Base-by-base conservation (phyloP, 2,329 filamentous ascomycete genomes). In the Zasmidium citrigriseum region DNA sequence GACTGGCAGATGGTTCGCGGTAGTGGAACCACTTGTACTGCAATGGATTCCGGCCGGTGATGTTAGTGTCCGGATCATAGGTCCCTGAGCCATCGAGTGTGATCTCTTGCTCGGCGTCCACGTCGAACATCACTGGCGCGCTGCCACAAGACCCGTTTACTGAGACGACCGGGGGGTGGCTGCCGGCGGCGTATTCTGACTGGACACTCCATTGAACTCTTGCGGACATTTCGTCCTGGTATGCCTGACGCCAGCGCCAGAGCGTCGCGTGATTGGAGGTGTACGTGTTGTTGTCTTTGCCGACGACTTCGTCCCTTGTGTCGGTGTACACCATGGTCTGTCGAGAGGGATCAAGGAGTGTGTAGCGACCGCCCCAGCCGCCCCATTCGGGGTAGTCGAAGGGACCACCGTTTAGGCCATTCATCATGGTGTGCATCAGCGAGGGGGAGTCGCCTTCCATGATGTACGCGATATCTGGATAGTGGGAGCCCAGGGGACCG, bases 361-460 rank as follows among this genome's bases (percentile, higher is more conserved):
- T 70, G 60, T 82, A 83, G 2, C 80, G 73, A 0, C 80, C 80
- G 21, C 80, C 80, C 80, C 80, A 83, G 0, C 76, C 77, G 1
- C 80, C 80, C 44, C 73, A 82, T 4, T 75, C 69, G 0, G 81
- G 80, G 47, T 75, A 73, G 24, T 82, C 80, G 0, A 78, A 73
- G 1, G 62, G 60, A 3, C 57, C 62, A 5, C 75, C 72, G 23
- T 78, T 77, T 0, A 83, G 72, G 1, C 79, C 79, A 52, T 81
- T 81, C 48, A 80, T 78, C 21, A 81, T 75, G 1, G 78, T 73
- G 57, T 80, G 82, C 10, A 83, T 72, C 50, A 83, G 79, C 0
- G 80, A 78, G 0, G 81, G 81, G 1, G 78, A 80, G 58, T 82
- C 80, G n/a, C 80, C 81, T 66, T 86, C 83, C 21, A 78, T 75